A percentile compares a stretch with the other conserved stretches of the same genome.
These are phyloP conservation scores for Tolypocladium amazonense DNA, from an alignment of 2,329 filamentous ascomycete genomes.

Conservation along the genomic window DNA sequence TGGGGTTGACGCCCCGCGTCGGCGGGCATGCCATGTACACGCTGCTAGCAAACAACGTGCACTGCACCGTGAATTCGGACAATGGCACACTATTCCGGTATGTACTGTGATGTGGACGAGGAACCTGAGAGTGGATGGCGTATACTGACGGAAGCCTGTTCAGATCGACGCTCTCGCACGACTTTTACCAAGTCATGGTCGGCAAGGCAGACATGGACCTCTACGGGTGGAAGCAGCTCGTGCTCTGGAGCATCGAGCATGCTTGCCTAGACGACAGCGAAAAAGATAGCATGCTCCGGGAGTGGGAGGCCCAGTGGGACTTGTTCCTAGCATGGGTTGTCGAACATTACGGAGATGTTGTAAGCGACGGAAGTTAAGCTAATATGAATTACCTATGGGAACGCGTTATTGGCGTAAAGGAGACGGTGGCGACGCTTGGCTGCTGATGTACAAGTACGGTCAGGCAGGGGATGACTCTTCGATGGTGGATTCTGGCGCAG, in stretches of 20 bases:
- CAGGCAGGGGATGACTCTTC: background rate
- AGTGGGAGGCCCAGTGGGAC: slow-evolving; percentile 48
- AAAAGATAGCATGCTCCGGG: slow-evolving; percentile 19
- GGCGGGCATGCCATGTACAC: slow-evolving; percentile 57
- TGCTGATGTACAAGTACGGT: background rate
- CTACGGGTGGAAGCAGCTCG: slow-evolving; percentile 60
- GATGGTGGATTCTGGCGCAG: background rate
- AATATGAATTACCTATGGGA: too few species aligned
- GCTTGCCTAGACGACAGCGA: slow-evolving; percentile 39
- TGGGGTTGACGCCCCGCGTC: slow-evolving; percentile 56
- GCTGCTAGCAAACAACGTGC: slow-evolving; percentile 60
- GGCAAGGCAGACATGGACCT: slow-evolving; percentile 57
- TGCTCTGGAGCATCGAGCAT: slow-evolving; percentile 52
- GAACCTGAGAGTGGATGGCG: background rate
- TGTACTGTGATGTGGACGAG: background rate
- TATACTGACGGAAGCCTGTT: background rate
- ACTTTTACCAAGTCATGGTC: slow-evolving; percentile 68
- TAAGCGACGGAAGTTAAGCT: background rate
- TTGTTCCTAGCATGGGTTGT: slow-evolving; percentile 45
- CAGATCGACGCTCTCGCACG: slow-evolving; percentile 61
- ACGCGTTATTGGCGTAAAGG: background rate
- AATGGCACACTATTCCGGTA: slow-evolving; percentile 65
- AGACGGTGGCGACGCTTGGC: background rate
- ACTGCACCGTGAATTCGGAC: slow-evolving; percentile 65
- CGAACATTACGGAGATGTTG: slow-evolving; percentile 20